These are phyloP conservation scores for Brassica nigra DNA, from an alignment of 345 rosid genomes.

Conservation along the genomic window DNA sequence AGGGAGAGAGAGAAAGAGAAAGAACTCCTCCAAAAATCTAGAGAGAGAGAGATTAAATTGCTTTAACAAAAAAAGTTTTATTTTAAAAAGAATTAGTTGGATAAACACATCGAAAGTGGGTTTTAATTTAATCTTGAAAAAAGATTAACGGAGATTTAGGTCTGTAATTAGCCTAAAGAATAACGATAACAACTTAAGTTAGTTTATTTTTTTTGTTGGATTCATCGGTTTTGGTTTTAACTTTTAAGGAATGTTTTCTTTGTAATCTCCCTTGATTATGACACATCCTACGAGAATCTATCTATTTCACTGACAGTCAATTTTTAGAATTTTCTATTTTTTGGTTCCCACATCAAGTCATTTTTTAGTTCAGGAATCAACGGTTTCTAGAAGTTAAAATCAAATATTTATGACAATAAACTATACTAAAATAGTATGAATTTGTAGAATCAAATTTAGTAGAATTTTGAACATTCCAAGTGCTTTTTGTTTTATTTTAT, in stretches of 20 bases:
- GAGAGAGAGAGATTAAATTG: neutral
- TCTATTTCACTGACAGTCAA: neutral
- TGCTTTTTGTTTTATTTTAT: neutral
- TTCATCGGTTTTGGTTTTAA: neutral
- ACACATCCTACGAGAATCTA: conserved; percentile 30
- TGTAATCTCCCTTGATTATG: conserved; percentile 1
- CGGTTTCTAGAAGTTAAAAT: neutral
- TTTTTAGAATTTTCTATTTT: neutral
- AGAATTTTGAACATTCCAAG: neutral
- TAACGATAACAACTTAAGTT: neutral
- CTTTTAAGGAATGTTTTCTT: conserved; percentile 4
- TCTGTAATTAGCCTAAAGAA: neutral
- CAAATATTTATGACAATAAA: neutral
- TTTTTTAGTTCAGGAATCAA: neutral
- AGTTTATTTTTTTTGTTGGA: conserved; percentile 4
- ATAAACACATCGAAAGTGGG: conserved; percentile 6
- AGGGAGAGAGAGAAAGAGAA: neutral
- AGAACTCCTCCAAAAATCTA: neutral
- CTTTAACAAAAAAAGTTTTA: neutral
- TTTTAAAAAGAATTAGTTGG: neutral
- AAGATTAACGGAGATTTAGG: conserved; percentile 10
- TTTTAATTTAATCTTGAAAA: neutral
- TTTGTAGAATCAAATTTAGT: neutral
- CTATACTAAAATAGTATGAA: neutral
- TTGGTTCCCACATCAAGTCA: neutral